These are phyloP conservation scores for Penicillium argentinense DNA, from an alignment of 495 filamentous ascomycete species.

Conservation along the genomic window DNA sequence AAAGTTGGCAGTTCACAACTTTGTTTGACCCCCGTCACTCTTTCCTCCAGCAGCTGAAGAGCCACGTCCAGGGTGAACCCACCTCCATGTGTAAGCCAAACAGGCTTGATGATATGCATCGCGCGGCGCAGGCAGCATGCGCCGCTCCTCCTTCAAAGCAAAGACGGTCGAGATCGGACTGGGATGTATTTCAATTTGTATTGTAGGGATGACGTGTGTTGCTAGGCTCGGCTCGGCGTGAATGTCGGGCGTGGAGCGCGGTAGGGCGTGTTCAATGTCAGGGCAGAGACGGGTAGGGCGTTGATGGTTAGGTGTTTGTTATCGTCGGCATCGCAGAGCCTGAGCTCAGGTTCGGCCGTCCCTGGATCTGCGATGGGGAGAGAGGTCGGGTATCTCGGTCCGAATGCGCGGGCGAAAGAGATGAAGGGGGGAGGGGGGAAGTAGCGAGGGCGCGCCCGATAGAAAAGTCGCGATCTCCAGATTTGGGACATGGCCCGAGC, in stretches of 20 bases:
- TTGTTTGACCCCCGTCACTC: too few species aligned
- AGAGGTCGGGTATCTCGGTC: background rate
- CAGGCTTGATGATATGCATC: conserved; percentile 92
- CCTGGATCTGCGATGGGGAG: background rate
- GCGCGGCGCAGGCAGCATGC: conserved; percentile 19
- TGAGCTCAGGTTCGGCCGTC: conserved; percentile 2
- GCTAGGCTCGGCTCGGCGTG: background rate
- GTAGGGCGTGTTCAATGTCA: background rate
- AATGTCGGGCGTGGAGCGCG: background rate
- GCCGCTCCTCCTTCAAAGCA: background rate
- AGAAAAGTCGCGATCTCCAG: conserved; percentile 46
- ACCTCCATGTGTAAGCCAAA: conserved; percentile 92
- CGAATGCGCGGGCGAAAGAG: background rate
- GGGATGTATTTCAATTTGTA: background rate
- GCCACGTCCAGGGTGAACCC: conserved; percentile 20
- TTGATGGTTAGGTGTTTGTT: conserved; percentile 12
- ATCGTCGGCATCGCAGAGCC: conserved; percentile 33
- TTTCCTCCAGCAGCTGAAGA: background rate
- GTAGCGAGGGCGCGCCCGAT: conserved; percentile 33
- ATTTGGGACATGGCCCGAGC: conserved; percentile 42
- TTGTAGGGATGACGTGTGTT: background rate
- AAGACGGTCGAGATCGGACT: background rate
- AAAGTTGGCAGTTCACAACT: too few species aligned
- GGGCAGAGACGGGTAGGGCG: background rate
- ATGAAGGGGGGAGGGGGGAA: background rate